Conservation (phyloP, 495 filamentous ascomycete genomes). For the Rusavskia elegans region DNA sequence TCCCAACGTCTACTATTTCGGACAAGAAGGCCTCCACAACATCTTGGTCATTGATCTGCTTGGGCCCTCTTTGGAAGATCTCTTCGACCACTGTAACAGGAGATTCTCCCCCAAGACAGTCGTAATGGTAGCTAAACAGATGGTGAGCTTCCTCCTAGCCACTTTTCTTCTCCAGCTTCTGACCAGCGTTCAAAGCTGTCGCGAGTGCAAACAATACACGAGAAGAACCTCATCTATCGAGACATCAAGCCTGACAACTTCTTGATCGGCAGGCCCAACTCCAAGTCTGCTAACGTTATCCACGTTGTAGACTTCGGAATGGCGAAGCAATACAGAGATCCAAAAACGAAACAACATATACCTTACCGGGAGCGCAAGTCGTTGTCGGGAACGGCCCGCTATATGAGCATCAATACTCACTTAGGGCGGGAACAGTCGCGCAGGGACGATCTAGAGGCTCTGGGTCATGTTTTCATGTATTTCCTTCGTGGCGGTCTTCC, state of each 20-base stretch:
- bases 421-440: constrained; percentile 90
- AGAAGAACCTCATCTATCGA: constrained; percentile 98
- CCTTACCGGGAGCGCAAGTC: constrained; percentile 97
- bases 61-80: constrained; percentile 87
- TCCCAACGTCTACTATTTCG: constrained; percentile 99
- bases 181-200: constrained; percentile 46
- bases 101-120: constrained; percentile 95
- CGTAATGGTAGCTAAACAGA: constrained; percentile 99
- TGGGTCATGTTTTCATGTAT: constrained; percentile 99
- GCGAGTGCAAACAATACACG: constrained; percentile 96
- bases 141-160: constrained; percentile 41
- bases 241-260: constrained; percentile 99
- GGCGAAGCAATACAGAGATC: constrained; percentile 98
- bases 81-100: constrained; percentile 95
- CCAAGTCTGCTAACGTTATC: constrained; percentile 92
- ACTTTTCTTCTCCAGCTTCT: background rate
- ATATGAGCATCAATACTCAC: constrained; percentile 99
- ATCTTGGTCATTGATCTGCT: constrained; percentile 98
- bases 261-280: constrained; percentile 83
- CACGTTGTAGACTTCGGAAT: constrained; percentile 99
- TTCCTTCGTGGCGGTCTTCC: constrained; percentile 91
- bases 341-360: constrained; percentile 98
- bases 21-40: constrained; percentile 97
- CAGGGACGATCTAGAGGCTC: constrained; percentile 86
- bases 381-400: constrained; percentile 88